Evolutionary conservation across 257 asterid genomes (phyloP).

Genomic region (Euphrasia confusa): DNA sequence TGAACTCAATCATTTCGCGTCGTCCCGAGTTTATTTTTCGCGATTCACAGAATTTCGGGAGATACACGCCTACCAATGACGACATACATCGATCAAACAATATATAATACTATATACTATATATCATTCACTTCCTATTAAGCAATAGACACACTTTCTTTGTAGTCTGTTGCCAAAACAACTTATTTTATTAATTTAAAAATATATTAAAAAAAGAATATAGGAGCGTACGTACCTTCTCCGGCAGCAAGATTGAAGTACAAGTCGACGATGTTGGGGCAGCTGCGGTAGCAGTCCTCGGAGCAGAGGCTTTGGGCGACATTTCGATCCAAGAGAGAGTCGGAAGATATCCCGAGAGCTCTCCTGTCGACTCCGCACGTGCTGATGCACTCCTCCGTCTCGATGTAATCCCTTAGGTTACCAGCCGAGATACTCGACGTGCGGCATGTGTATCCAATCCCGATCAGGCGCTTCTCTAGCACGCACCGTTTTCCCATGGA

Average conservation of each 20-base stretch:
- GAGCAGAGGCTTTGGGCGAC: conserved; percentile 65
- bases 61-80: conserved; percentile 16
- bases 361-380: conserved; percentile 64
- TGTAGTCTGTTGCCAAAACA: too few species aligned
- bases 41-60: conserved; percentile 51
- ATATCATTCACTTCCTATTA: too few species aligned
- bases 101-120: too few species aligned
- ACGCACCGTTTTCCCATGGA: conserved; percentile 62
- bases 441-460: conserved; percentile 44
- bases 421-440: conserved; percentile 61
- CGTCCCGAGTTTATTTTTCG: conserved; percentile 28
- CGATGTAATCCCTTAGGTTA: conserved; percentile 43
- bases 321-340: conserved; percentile 49
- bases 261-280: conserved; percentile 72
- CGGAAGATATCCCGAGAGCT: conserved; percentile 78
- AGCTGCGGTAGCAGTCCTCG: conserved; percentile 42
- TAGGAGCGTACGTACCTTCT: conserved; percentile 25
- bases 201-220: too few species aligned
- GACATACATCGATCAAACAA: too few species aligned
- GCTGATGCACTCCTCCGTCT: conserved; percentile 52
- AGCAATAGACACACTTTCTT: too few species aligned
- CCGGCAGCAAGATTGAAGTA: conserved; percentile 85
- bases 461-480: conserved; percentile 50
- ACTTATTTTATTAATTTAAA: too few species aligned
- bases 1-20: conserved; percentile 50